Evolutionary conservation across 1,139 yeast species (phyloP).

Genomic region (Yamadazyma taylorii): DNA sequence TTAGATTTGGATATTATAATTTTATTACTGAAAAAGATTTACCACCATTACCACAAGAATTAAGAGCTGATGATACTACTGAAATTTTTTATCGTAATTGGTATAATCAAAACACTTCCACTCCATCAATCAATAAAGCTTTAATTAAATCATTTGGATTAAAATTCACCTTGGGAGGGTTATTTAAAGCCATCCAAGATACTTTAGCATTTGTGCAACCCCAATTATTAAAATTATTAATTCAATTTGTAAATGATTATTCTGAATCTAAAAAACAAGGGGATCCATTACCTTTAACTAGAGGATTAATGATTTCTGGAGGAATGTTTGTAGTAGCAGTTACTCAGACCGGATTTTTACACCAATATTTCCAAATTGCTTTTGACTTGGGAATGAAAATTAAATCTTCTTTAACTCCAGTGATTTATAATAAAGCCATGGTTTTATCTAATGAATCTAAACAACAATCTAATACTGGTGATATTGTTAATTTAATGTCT

Average conservation of each 20-base stretch:
- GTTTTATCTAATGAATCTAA: conserved; percentile 83
- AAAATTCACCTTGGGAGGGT: conserved; percentile 67
- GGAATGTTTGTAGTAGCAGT: conserved; percentile 85
- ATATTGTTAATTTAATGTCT: conserved; percentile 94
- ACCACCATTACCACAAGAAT: conserved; percentile 73
- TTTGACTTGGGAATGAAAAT: conserved; percentile 91
- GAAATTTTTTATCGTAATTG: conserved; percentile 58
- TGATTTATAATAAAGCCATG: conserved; percentile 79
- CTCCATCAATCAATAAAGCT: conserved; percentile 69
- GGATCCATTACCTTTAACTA: conserved; percentile 59
- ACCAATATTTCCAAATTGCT: conserved; percentile 88
- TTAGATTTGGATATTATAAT: conserved; percentile 79
- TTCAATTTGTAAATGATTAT: conserved; percentile 81
- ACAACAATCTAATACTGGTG: conserved; percentile 85
- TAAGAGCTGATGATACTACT: conserved; percentile 54
- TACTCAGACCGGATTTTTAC: conserved; percentile 79
- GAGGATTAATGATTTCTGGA: conserved; percentile 80
- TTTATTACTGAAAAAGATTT: conserved; percentile 75
- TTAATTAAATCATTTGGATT: conserved; percentile 68
- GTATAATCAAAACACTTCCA: conserved; percentile 40
- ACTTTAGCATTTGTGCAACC: conserved; percentile 85
- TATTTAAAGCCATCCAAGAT: conserved; percentile 81
- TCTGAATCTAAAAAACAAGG: conserved; percentile 38
- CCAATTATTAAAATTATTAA: conserved; percentile 72
- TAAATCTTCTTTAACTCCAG: conserved; percentile 74